These are phyloP conservation scores for Chloranthus sessilifolius DNA, from an alignment of 164 flowering plant genomes.

Conservation along the genomic window DNA sequence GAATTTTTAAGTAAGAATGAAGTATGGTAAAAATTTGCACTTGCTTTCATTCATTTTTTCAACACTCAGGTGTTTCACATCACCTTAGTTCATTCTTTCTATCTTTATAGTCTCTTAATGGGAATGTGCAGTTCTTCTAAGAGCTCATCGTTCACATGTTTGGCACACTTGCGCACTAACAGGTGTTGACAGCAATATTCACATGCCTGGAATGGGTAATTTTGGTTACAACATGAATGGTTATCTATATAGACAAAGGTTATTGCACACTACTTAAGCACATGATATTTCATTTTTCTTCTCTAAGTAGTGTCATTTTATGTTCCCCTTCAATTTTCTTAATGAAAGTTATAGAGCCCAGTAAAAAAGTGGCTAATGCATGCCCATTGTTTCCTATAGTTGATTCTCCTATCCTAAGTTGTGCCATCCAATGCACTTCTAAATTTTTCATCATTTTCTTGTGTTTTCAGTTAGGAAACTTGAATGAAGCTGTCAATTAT, in stretches of 20 bases:
- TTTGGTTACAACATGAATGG: slow-evolving; percentile 91
- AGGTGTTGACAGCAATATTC: slow-evolving; percentile 87
- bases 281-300: slow-evolving; percentile 41
- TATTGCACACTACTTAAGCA: slow-evolving; percentile 87
- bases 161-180: slow-evolving; percentile 97
- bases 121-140: too few relatives aligned
- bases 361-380: slow-evolving; percentile 20
- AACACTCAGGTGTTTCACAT: too few relatives aligned
- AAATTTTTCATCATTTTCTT: not conserved
- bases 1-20: too few relatives aligned
- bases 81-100: too few relatives aligned
- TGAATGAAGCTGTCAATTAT: slow-evolving; percentile 23
- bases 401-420: not conserved
- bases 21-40: too few relatives aligned
- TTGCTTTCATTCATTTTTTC: too few relatives aligned
- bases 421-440: not conserved
- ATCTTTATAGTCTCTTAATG: too few relatives aligned
- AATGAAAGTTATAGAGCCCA: slow-evolving; percentile 25
- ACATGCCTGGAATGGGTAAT: slow-evolving; percentile 91
- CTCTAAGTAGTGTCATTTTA: slow-evolving; percentile 1
- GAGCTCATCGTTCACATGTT: slow-evolving; percentile 93
- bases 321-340: slow-evolving; percentile 12
- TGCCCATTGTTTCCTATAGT: slow-evolving; percentile 19
- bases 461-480: slow-evolving; percentile 42
- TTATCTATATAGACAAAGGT: slow-evolving; percentile 94